Base-by-base conservation (phyloP, 305 asterid species). In the Solanum hybrid region DNA sequence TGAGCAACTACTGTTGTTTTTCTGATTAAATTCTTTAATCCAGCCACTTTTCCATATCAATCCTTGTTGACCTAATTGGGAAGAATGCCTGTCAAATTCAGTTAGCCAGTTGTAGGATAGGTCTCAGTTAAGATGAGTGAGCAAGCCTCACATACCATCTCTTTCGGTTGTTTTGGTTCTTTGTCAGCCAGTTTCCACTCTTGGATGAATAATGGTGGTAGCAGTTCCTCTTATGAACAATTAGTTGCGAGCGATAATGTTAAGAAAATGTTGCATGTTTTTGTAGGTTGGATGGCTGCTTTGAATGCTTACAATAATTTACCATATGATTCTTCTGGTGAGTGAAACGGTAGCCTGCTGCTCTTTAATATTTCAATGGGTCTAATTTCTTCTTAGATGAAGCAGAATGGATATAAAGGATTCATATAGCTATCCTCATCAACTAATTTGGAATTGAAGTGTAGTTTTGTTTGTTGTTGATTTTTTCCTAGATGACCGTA, bases 261-360 rank as follows among this genome's bases (percentile, higher is more conserved):
- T 81, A 4, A 24, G 17, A 39, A 81, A 38, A 15, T 81, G 34
- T 24, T 81, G 7, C 12, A 81, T 81, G 70, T 8, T 81, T 80
- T 81, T 38, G 91, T 91, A 96, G 97, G 97, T 89, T 96, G 97
- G 97, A 82, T 92, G 79, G 94, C 94, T 92, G 93, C 93, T 80
- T 90, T 94, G 92, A 92, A 89, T 86, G 95, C 95, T 29, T 90
- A 90, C 86, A 92, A 92, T 91, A 95, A 89, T 91, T 91, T 94
- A 90, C 96, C 97, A 14, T 94, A 93, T 89, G 95, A 92, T 93
- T 94, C 95, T 29, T 86, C 94, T 13, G 97, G 98, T 95, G 90
- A 93, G 96, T 92, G 70, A 79, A 72, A 51, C 79, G 76, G 86
- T 39, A 15, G 22, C n/a, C 33, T 79, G 86, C 86, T 80, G 32